Conservation (phyloP, 176 grass and related monocot species). For the Carex pumila region DNA sequence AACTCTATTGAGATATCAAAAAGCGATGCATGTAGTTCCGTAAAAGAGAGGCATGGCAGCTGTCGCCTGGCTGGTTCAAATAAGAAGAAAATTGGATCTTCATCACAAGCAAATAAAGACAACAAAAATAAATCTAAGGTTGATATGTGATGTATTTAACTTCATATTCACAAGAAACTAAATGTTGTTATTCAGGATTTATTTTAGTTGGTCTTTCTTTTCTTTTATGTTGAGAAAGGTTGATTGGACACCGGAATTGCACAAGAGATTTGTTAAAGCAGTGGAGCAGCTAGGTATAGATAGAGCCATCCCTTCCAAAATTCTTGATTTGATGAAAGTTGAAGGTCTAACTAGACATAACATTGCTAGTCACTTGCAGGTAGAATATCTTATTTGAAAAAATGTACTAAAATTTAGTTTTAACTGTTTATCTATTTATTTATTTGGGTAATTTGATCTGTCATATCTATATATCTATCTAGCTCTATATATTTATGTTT, state of each 20-base stretch:
- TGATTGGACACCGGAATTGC: slow-evolving; percentile 45
- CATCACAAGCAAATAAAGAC: slow-evolving; percentile 13
- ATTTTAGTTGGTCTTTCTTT: neutral
- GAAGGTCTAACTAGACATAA: slow-evolving; percentile 43
- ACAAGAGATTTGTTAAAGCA: slow-evolving; percentile 44
- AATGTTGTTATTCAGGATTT: neutral
- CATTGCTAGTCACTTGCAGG: slow-evolving; percentile 47
- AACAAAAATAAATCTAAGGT: slow-evolving; percentile 36
- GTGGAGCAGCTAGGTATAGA: slow-evolving; percentile 47
- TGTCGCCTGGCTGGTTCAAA: neutral
- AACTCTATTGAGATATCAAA: slow-evolving; percentile 24
- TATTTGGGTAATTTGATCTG: neutral
- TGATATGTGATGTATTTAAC: neutral
- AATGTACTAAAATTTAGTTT: too few relatives aligned
- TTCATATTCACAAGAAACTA: neutral
- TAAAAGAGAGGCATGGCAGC: slow-evolving; percentile 14
- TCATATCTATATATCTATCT: neutral
- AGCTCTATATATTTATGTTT: neutral
- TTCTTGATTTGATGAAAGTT: slow-evolving; percentile 49
- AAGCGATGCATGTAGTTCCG: slow-evolving; percentile 28
- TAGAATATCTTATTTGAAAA: neutral
- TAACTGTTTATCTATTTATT: neutral
- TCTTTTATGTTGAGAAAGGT: slow-evolving; percentile 14
- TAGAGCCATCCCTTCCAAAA: slow-evolving; percentile 51
- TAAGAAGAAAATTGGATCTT: slow-evolving; percentile 27